Base-by-base conservation (phyloP, 805 yeast genomes). In the Myxozyma vanderwaltii region DNA sequence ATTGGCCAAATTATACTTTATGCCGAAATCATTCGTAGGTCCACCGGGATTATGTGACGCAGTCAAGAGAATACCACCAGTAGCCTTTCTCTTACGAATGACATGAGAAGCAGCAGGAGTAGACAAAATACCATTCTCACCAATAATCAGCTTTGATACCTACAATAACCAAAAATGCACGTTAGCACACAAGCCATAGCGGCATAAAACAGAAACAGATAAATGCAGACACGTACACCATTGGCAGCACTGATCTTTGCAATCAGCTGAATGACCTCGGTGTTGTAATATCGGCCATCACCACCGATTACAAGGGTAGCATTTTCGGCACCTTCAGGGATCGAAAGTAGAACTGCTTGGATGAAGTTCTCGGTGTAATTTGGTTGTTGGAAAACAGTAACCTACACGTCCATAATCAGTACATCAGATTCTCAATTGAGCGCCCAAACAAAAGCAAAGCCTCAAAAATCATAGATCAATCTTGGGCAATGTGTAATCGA, bases 31-130 rank as follows among this genome's bases (percentile, higher is more conserved):
- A 65, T 88, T 85, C 27, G 80, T 76, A 58, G 96, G 96, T 7
- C 98, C 67, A 72, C 99, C 99, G 17, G 99, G 99, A 75, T 92
- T 92, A 75, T 92, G 99, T 24, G 96, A 87, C 1, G 98, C 98
- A 7, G 99, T 92, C 70, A 92, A 79, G 66, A 94, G 89, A 75
- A 92, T 92, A 63, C 98, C 98, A 63, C 98, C 99, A 12, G 97
- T 90, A 36, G 81, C 79, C 55, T 67, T 66, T 64, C 79, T 79
- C 61, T 84, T 82, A 74, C 99, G 83, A 68, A 92, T 94, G 58
- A 94, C 78, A 71, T 91, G 89, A n/a, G 96, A 89, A 21, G 97
- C 92, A 17, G 98, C 97, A 1, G 98, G 99, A 3, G 99, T 94
- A 21, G 96, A 89, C 54, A 94, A 78, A 59, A 94, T 79, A 21